Base-by-base conservation (phyloP, 2,329 filamentous ascomycete species). In the Leptographium lundbergii region DNA sequence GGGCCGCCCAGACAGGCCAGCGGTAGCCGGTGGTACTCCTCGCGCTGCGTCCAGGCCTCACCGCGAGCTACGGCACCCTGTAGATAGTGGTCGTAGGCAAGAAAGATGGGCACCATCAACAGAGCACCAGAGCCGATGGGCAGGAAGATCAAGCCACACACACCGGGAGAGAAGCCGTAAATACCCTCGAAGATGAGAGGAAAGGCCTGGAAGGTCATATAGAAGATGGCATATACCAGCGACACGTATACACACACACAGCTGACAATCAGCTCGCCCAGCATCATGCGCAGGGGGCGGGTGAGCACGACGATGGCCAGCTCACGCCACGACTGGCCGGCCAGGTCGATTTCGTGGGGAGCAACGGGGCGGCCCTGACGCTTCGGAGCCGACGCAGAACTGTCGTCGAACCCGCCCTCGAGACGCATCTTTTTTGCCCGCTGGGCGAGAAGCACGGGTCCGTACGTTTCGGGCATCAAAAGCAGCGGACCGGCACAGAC, bases 121-220 rank as follows among this genome's bases (percentile, higher is more conserved):
- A 80, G 63, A 34, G 82, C 80, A 27, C 88, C 88, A 7, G 80
- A 72, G 54, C 82, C 83, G 59, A 91, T 84, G 34, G 86, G 80
- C 7, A 91, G 74, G 70, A 88, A 90, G 5, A 82, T 76, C 1
- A 91, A 75, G 1, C 87, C 87, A 36, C 82, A 80, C 32, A 82
- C 75, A 24, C 87, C 85, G 0, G 84, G 75, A 3, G 77, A 81
- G 61, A 90, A 81, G 34, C 74, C 73, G 69, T 90, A 90, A 4
- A 84, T 67, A 27, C 72, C 67, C 62, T 79, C 73, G 69, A 89
- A 91, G 63, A 90, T 86, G 61, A 85, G 76, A 1, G 84, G 84
- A 68, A 86, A 91, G 2, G 86, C 85, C 68, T 89, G 83, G 65
- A 92, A 89, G 67, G 84, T 89, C 72, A 91, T 88, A 75, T 81